These are phyloP conservation scores for Beta vulgaris DNA, from an alignment of 148 eudicot species.

Conservation along the genomic window DNA sequence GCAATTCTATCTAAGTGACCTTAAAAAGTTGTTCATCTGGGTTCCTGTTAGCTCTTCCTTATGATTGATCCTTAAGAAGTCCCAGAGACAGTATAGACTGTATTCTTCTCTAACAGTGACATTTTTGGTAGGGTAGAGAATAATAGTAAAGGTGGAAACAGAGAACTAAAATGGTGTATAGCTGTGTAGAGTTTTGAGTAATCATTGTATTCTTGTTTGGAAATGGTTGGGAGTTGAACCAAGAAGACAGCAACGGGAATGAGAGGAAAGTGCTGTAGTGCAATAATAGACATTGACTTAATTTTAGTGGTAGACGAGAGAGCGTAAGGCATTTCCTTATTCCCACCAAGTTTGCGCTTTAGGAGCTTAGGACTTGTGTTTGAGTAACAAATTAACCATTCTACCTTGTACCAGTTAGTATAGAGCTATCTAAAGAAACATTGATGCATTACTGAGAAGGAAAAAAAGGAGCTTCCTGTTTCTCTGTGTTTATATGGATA, in stretches of 20 bases:
- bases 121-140: background rate
- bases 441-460: background rate
- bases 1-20: background rate
- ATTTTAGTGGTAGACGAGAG: background rate
- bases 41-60: background rate
- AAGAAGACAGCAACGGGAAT: background rate
- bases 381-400: background rate
- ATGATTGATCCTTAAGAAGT: background rate
- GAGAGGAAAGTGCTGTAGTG: background rate
- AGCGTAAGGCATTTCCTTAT: background rate
- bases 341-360: no score
- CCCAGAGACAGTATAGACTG: background rate
- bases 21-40: background rate
- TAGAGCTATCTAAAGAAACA: background rate
- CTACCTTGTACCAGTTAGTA: background rate
- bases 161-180: background rate
- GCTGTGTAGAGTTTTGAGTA: background rate
- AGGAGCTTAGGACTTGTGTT: no score
- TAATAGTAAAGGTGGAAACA: background rate
- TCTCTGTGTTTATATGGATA: slow-evolving; percentile 2
- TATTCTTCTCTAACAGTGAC: background rate
- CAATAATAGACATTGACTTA: background rate
- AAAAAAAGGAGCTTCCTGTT: background rate
- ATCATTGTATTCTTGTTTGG: background rate
- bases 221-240: background rate